Evolutionary conservation across 2,329 filamentous ascomycete species (phyloP).

Genomic region (Pleurostoma richardsiae): DNA sequence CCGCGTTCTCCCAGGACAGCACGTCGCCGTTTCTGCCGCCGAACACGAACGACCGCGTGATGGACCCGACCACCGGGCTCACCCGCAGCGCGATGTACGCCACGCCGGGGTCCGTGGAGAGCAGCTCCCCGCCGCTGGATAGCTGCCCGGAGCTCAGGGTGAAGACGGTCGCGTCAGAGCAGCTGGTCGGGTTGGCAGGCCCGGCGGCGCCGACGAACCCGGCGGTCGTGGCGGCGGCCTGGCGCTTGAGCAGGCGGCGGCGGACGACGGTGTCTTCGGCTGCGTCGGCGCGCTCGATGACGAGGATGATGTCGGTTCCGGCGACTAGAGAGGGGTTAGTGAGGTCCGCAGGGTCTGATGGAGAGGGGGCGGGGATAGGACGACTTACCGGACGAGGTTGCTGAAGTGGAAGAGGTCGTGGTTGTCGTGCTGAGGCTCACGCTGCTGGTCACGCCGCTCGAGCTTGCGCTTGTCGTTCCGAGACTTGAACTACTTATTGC

Average conservation of each 20-base stretch:
- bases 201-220: slow-evolving; percentile 17
- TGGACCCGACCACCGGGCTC: slow-evolving; percentile 4
- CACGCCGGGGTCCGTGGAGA: slow-evolving; percentile 12
- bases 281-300: too few species aligned
- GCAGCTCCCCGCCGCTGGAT: slow-evolving; percentile 6
- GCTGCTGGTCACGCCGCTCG: too few species aligned
- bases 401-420: too few species aligned
- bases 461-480: too few species aligned
- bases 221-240: background rate
- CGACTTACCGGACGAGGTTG: too few species aligned
- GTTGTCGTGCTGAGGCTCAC: too few species aligned
- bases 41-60: slow-evolving; percentile 10
- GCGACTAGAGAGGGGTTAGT: too few species aligned
- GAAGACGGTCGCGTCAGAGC: slow-evolving; percentile 16
- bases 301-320: too few species aligned
- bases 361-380: too few species aligned
- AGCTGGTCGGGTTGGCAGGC: slow-evolving; percentile 12
- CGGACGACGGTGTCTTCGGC: too few species aligned
- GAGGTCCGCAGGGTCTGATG: too few species aligned
- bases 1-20: slow-evolving; percentile 18
- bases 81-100: slow-evolving; percentile 10
- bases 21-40: slow-evolving; percentile 1
- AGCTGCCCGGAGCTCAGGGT: slow-evolving; percentile 14
- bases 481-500: too few species aligned
- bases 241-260: background rate